Base-by-base conservation (phyloP, 345 rosid species). In the Salix suchowensis region DNA sequence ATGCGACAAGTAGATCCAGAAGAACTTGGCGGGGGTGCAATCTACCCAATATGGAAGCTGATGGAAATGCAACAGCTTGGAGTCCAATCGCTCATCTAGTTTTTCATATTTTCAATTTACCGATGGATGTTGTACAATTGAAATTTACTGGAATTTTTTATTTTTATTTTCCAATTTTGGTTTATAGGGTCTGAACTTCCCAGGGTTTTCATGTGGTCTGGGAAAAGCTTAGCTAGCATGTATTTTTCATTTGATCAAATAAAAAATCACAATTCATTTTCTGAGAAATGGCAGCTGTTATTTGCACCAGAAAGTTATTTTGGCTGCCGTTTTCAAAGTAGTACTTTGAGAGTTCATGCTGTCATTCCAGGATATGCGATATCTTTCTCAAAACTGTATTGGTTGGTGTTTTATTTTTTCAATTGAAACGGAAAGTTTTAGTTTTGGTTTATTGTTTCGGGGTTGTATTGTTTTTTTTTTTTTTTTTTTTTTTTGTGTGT, bases 41-140 rank as follows among this genome's bases (percentile, higher is more conserved):
- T 91, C 37, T 89, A 90, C 75, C 98, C 99, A 3, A 87, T 96
- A 68, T 94, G 99, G 99, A 90, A 85, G 91, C 85, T 94, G 34
- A 86, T 92, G 78, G 97, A 92, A 36, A 87, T 92, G 87, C 89
- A 83, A 34, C 94, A 85, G 75, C 80, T 87, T 32, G 98, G 97
- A 73, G 73, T 91, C 61, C 94, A 84, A 79, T 82, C 97, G 71
- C 97, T 96, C 70, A 94, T 96, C 78, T 93, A 84, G 34, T 18
- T 50, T 34, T 18, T 32, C n/a, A 19, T 70, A 39, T 64, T 72
- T 46, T 55, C 55, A 24, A 36, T 50, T 9, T 70, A 26, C 34
- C 30, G 8, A 21, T 39, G 23, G 69, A 42, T 6, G 55, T 24
- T 70, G 76, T 58, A 65, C 48, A 4, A 67, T 24, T 65, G 34